A percentile compares a stretch with the other conserved stretches of the same genome.
Conservation (phyloP, 75 land plant species). For the Picea sitchensis region DNA sequence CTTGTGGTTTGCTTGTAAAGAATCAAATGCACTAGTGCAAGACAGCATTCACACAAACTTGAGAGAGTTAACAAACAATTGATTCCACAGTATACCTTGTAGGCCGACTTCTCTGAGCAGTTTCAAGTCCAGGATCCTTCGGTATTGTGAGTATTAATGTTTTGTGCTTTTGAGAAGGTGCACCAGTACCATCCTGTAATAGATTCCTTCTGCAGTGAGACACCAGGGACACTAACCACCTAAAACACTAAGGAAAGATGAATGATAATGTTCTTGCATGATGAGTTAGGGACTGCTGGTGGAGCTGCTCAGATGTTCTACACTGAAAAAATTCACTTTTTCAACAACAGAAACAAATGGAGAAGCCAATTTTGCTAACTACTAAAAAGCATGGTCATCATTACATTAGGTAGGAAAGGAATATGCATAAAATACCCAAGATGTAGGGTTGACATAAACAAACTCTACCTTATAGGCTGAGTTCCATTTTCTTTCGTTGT, state of each 20-base stretch:
- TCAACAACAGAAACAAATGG: not conserved
- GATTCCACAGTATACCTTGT: slow-evolving; percentile 29
- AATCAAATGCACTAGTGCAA: too few relatives aligned
- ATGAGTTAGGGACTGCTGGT: not conserved
- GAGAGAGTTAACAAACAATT: too few relatives aligned
- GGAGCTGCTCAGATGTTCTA: not conserved
- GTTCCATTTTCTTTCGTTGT: slow-evolving; percentile 19
- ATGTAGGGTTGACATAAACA: not conserved
- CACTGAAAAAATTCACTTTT: not conserved
- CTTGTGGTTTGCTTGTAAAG: too few relatives aligned
- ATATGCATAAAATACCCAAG: not conserved
- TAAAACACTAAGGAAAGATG: not conserved
- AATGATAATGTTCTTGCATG: not conserved
- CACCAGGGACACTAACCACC: not conserved
- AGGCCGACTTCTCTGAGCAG: slow-evolving; percentile 62
- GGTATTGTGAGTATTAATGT: slow-evolving; percentile 52
- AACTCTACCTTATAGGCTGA: not conserved
- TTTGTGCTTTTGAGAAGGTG: too few relatives aligned
- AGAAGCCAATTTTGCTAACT: not conserved
- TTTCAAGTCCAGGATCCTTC: slow-evolving; percentile 72
- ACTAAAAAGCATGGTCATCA: not conserved
- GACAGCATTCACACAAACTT: too few relatives aligned
- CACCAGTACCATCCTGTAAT: too few relatives aligned
- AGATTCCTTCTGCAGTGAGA: not conserved
- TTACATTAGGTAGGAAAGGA: not conserved